These are phyloP conservation scores for Ophiostoma triangulosporum DNA, from an alignment of 2,329 filamentous ascomycete species.

Conservation along the genomic window DNA sequence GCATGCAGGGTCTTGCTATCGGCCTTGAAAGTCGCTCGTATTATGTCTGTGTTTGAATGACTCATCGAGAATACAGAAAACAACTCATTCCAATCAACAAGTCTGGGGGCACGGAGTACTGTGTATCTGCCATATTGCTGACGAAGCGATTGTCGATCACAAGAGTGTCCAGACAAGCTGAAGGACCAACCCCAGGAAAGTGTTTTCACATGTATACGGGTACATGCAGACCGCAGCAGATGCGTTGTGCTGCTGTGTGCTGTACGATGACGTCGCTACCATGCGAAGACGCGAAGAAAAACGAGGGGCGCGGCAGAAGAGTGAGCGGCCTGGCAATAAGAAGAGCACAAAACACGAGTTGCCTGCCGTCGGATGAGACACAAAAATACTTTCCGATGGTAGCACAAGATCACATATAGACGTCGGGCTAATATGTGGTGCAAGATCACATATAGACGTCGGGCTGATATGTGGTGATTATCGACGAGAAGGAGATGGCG, in stretches of 20 bases:
- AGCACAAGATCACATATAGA: neutral
- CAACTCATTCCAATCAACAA: neutral
- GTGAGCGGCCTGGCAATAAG: neutral
- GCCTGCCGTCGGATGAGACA: neutral
- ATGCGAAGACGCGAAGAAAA: no score
- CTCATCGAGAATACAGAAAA: neutral
- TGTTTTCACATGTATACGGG: no score
- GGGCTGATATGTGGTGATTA: neutral
- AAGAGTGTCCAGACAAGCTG: neutral
- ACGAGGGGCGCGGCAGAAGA: neutral
- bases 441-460: neutral
- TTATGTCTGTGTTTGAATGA: no score
- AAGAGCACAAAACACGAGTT: neutral
- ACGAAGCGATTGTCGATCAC: neutral
- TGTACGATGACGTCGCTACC: no score
- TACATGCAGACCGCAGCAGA: no score
- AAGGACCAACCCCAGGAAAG: no score
- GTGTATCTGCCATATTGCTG: neutral
- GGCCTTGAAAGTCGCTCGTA: no score
- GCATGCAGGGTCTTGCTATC: constrained; percentile 92
- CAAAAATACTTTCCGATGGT: neutral
- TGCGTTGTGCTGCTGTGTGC: no score
- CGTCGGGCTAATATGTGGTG: neutral
- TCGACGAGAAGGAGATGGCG: neutral
- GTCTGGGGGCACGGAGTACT: no score